Conservation (phyloP, 192 early-diverging fungal species). For the Oehlia diaphana region DNA sequence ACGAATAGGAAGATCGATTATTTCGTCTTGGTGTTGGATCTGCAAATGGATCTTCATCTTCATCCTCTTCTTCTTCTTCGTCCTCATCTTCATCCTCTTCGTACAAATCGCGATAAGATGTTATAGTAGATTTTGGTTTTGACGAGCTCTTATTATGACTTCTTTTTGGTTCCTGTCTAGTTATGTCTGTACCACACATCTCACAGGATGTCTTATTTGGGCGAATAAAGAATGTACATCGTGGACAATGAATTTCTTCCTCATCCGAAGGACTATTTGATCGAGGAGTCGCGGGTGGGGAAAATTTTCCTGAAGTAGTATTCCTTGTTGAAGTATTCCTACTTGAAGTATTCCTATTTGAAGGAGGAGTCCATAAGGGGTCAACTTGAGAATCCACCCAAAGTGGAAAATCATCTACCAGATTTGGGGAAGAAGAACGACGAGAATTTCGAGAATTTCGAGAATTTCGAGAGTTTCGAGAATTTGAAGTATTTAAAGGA, state of each 20-base stretch:
- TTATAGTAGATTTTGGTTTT: background rate
- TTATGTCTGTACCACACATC: slow-evolving; percentile 11
- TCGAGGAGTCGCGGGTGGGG: no score
- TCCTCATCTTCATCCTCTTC: background rate
- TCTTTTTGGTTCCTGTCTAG: background rate
- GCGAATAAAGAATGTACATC: slow-evolving; percentile 14
- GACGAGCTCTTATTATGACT: background rate
- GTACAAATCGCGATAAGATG: background rate
- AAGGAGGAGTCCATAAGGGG: background rate
- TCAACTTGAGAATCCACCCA: background rate
- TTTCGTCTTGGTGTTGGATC: background rate
- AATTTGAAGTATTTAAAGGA: background rate
- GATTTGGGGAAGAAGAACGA: background rate
- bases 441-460: background rate
- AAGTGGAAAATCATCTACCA: background rate
- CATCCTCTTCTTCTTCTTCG: background rate
- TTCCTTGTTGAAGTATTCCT: background rate
- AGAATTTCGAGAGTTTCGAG: background rate
- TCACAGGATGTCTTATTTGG: slow-evolving; percentile 9
- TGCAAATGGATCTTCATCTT: background rate
- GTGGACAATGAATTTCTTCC: background rate
- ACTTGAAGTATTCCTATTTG: no score
- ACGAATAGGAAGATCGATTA: background rate
- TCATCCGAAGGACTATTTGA: background rate
- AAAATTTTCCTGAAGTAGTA: background rate